Percentiles rank a stretch among this genome's conserved stretches.
Conservation (phyloP, 169 alveolate genomes). For the Plasmodium fragile region DNA sequence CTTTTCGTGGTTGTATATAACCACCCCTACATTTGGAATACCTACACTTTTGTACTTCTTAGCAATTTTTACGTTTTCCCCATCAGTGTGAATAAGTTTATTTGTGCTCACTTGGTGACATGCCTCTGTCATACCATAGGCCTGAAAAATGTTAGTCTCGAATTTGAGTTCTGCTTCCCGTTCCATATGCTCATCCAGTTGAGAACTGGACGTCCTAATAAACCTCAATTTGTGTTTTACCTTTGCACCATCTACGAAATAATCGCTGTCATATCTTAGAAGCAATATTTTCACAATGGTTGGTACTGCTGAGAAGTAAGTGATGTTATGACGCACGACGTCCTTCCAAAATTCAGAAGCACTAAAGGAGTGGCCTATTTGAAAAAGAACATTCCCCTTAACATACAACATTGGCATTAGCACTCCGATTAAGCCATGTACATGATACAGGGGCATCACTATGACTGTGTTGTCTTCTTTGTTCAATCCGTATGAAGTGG, state of each 20-base stretch:
- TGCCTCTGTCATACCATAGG: conserved; percentile 77
- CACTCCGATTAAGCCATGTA: conserved; percentile 74
- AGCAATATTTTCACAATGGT: conserved; percentile 64
- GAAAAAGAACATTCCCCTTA: conserved; percentile 72
- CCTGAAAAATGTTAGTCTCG: conserved; percentile 48
- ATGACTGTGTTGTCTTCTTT: conserved; percentile 61
- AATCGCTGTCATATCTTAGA: conserved; percentile 47
- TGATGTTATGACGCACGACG: conserved; percentile 28
- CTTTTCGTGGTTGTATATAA: conserved; percentile 45
- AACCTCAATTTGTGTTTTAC: conserved; percentile 54
- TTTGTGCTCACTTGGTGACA: conserved; percentile 75
- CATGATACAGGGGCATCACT: conserved; percentile 74
- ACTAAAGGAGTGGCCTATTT: conserved; percentile 59
- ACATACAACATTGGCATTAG: conserved; percentile 32
- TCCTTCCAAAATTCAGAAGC: conserved; percentile 69
- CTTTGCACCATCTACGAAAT: conserved; percentile 17
- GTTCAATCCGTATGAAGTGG: conserved; percentile 34
- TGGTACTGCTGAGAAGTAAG: conserved; percentile 66
- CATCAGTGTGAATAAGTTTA: background rate
- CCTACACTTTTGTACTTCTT: conserved; percentile 76
- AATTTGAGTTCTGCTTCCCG: conserved; percentile 58
- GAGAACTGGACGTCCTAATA: conserved; percentile 68
- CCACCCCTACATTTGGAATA: conserved; percentile 70
- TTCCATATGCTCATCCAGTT: conserved; percentile 53
- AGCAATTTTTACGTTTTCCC: background rate